phyloP scores from a whole-genome alignment of 768 basidiomycete genomes.

The Podaxis sp. region DNA sequence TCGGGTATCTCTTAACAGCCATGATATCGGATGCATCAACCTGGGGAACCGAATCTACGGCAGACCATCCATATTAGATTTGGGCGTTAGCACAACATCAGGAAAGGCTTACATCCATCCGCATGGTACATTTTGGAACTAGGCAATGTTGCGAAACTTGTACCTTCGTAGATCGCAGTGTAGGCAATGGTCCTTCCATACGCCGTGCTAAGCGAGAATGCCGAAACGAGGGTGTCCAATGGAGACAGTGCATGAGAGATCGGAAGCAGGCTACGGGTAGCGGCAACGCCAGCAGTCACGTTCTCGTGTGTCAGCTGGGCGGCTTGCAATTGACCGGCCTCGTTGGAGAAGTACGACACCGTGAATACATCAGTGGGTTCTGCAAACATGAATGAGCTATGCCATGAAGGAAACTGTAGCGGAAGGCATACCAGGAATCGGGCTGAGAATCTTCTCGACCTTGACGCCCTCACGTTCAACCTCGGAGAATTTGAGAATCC shows the following conservation, averaged over 20 bases:
- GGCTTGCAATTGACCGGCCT: constrained; percentile 53
- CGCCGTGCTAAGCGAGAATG: constrained; percentile 68
- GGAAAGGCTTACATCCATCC: constrained; percentile 37
- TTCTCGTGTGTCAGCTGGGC: constrained; percentile 80
- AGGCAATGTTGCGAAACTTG: constrained; percentile 65
- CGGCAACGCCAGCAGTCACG: constrained; percentile 86
- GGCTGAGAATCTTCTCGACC: constrained; percentile 41
- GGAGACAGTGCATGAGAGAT: constrained; percentile 63
- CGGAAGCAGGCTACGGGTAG: constrained; percentile 73
- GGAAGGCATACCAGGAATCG: constrained; percentile 47
- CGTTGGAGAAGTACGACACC: constrained; percentile 58
- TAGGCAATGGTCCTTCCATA: constrained; percentile 82
- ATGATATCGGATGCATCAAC: constrained; percentile 47
- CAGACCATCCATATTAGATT: not conserved
- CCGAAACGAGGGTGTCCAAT: constrained; percentile 77
- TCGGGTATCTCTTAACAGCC: constrained; percentile 46
- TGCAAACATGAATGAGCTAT: constrained; percentile 23
- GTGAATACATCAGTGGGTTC: constrained; percentile 66
- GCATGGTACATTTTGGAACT: constrained; percentile 51
- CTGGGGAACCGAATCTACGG: constrained; percentile 2
- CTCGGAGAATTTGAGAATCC: constrained; percentile 65
- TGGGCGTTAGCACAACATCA: not conserved
- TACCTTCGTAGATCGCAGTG: constrained; percentile 72
- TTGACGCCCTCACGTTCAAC: constrained; percentile 66
- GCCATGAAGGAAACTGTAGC: constrained; percentile 1